Evolutionary conservation across 2,329 filamentous ascomycete species (phyloP).

Genomic region (Exophiala mesophila): DNA sequence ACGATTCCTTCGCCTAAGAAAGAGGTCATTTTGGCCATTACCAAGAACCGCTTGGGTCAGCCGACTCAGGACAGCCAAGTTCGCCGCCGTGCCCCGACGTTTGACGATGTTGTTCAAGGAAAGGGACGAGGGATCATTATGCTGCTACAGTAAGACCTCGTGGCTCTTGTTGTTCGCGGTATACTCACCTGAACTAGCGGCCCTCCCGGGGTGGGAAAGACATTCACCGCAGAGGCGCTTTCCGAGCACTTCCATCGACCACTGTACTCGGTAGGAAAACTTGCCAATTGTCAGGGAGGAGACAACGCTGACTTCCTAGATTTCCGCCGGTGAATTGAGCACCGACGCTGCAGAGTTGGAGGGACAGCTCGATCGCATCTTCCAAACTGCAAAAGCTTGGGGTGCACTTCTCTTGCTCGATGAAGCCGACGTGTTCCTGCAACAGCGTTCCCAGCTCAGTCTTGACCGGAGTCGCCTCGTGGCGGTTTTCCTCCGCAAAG

Average conservation of each 20-base stretch:
- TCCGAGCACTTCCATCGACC: slow-evolving; percentile 50
- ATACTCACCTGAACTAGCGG: no score
- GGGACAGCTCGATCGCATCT: neutral
- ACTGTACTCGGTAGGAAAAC: slow-evolving; percentile 45
- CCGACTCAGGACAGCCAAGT: no score
- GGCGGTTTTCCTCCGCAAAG: slow-evolving; percentile 31
- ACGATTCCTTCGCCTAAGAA: neutral
- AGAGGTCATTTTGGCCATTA: neutral
- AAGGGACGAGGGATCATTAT: slow-evolving; percentile 21
- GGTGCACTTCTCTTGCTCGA: slow-evolving; percentile 18
- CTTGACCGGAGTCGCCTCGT: slow-evolving; percentile 4
- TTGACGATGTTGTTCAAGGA: slow-evolving; percentile 12
- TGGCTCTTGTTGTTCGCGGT: neutral
- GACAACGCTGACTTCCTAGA: neutral
- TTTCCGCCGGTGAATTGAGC: slow-evolving; percentile 30
- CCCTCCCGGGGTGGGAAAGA: slow-evolving; percentile 53
- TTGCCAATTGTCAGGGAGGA: neutral
- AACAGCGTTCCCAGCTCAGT: slow-evolving; percentile 3
- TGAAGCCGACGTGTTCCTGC: slow-evolving; percentile 20
- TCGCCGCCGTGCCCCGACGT: no score
- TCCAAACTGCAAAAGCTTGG: slow-evolving; percentile 7
- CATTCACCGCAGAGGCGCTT: slow-evolving; percentile 52
- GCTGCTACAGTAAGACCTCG: slow-evolving; percentile 10
- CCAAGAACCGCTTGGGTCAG: neutral
- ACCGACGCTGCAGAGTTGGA: slow-evolving; percentile 9